A percentile compares a stretch with the other conserved stretches of the same genome.
Conservation (phyloP, 768 basidiomycete species). For the Nidula microcarpa region DNA sequence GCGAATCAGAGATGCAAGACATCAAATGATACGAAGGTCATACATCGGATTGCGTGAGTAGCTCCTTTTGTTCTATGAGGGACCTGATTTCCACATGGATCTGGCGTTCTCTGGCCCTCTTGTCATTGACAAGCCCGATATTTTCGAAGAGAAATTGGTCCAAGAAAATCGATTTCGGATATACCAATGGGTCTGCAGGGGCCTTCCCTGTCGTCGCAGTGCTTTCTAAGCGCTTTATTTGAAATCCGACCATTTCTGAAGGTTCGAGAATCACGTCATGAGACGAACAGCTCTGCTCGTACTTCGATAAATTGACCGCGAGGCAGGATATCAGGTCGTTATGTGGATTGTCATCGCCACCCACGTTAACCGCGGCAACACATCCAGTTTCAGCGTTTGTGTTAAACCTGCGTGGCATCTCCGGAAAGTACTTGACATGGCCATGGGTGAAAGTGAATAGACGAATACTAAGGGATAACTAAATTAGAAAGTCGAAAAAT, state of each 20-base stretch:
- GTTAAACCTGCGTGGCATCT: constrained; percentile 12
- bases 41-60: constrained; percentile 55
- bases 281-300: constrained; percentile 22
- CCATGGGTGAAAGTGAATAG: constrained; percentile 60
- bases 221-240: constrained; percentile 23
- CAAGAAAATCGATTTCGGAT: constrained; percentile 64
- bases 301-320: constrained; percentile 33
- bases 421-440: constrained; percentile 29
- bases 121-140: constrained; percentile 36
- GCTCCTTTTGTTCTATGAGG: constrained; percentile 40
- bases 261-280: constrained; percentile 62
- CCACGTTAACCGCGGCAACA: constrained; percentile 51
- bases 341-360: constrained; percentile 29
- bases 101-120: constrained; percentile 28
- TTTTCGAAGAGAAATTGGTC: constrained; percentile 71
- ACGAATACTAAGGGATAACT: constrained; percentile 9
- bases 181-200: constrained; percentile 44
- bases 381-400: constrained; percentile 28
- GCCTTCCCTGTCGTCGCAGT: constrained; percentile 16
- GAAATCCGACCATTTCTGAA: constrained; percentile 63
- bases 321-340: constrained; percentile 62
- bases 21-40: constrained; percentile 13
- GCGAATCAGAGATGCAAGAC: not conserved
- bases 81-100: constrained; percentile 45
- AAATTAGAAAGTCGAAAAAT: not conserved